Conservation (phyloP, 495 filamentous ascomycete species). For the Podospora australis region DNA sequence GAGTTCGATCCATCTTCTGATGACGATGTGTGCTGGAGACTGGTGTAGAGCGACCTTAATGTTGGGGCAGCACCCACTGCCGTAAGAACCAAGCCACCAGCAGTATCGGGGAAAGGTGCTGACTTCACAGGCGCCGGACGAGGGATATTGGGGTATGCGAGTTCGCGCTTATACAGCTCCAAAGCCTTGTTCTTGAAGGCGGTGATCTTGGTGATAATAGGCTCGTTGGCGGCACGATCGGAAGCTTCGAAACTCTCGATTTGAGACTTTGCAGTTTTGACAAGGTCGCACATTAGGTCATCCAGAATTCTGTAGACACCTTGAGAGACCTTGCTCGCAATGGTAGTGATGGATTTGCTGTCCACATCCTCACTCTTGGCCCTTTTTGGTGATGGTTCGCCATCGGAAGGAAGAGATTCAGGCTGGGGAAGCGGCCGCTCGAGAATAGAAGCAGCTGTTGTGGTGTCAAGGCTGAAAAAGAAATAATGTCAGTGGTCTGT, state of each 20-base stretch:
- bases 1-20: conserved; percentile 31
- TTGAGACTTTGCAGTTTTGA: conserved; percentile 30
- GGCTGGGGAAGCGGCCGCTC: conserved; percentile 36
- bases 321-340: conserved; percentile 40
- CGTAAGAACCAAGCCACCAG: conserved; percentile 57
- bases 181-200: conserved; percentile 37
- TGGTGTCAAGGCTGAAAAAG: conserved; percentile 35
- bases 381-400: conserved; percentile 41
- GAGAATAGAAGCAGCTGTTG: conserved; percentile 35
- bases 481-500: conserved; percentile 9
- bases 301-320: conserved; percentile 40
- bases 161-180: conserved; percentile 35
- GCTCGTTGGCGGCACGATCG: conserved; percentile 20
- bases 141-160: conserved; percentile 31
- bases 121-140: conserved; percentile 10
- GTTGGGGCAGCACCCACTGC: conserved; percentile 64
- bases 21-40: conserved; percentile 52
- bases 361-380: conserved; percentile 35
- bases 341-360: conserved; percentile 27
- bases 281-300: conserved; percentile 40
- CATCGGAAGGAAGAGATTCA: conserved; percentile 22
- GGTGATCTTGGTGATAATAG: conserved; percentile 30
- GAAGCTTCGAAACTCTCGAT: conserved; percentile 33
- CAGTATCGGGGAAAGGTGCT: conserved; percentile 9
- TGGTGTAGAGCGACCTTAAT: conserved; percentile 76